Percentiles rank a stretch among this genome's conserved stretches.
Conservation (phyloP, 2,329 filamentous ascomycete species). For the Fusarium pseudonygamai region DNA sequence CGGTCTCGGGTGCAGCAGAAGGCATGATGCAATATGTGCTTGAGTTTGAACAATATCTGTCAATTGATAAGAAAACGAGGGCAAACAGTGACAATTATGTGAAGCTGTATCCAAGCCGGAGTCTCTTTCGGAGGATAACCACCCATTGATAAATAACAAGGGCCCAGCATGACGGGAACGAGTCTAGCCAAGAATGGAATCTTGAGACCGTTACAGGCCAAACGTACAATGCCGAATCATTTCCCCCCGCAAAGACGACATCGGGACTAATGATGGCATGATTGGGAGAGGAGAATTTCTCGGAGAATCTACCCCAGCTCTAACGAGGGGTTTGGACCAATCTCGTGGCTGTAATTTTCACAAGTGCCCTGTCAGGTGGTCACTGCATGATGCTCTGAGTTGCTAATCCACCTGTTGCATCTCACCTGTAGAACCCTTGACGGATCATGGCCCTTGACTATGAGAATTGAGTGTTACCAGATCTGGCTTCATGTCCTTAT, state of each 20-base stretch:
- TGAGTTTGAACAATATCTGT: conserved; percentile 3
- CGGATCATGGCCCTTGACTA: conserved; percentile 4
- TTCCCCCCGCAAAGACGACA: conserved; percentile 43
- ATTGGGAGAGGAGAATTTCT: conserved; percentile 44
- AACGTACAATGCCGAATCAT: conserved; percentile 37
- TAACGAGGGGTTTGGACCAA: conserved; percentile 8
- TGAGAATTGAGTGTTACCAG: conserved; percentile 11
- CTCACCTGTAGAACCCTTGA: not conserved
- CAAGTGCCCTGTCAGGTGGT: conserved; percentile 1
- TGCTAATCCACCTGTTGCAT: not conserved
- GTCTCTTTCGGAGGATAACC: conserved; percentile 24
- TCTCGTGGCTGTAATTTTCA: not conserved
- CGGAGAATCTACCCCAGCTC: conserved; percentile 39
- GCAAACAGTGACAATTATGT: conserved; percentile 4
- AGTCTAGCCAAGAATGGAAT: conserved; percentile 31
- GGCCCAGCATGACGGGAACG: not conserved
- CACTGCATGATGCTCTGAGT: not conserved
- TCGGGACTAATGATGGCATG: conserved; percentile 42
- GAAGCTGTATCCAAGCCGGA: conserved; percentile 27
- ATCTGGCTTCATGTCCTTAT: conserved; percentile 37
- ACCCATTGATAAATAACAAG: conserved; percentile 13
- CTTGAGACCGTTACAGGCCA: conserved; percentile 28
- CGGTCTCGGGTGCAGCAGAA: conserved; percentile 41
- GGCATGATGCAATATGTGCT: conserved; percentile 46
- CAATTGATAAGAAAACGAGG: conserved; percentile 7